Base-by-base conservation (phyloP, 163 green algal genomes). In the Chloromonas sp. region DNA sequence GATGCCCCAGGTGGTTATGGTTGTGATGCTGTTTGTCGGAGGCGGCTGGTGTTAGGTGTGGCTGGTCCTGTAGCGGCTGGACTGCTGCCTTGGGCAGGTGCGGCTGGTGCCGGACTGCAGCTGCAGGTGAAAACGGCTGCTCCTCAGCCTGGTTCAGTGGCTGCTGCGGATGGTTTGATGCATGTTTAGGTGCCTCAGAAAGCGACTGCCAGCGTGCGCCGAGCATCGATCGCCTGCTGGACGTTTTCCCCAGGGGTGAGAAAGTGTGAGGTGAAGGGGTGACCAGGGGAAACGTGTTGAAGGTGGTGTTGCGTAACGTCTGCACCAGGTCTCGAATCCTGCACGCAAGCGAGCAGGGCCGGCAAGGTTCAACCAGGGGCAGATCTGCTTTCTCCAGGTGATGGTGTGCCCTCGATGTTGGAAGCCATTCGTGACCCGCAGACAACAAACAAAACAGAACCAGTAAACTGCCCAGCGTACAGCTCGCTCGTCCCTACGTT, bases 311-410 rank as follows among this genome's bases (percentile, higher is more conserved):
- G 5, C 36, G 61, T 15, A 87, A 80, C 60, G 85, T 62, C 13
- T 60, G 61, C 60, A 87, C 84, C 79, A 84, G 60, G 66, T 87
- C 79, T 66, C 84, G 70, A 59, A 87, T 82, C 79, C 84, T 84
- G 60, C 61, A 79, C 2, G 71, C 14, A 66, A 1, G 61, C 14
- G 61, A 57, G n/a, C 3, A 57, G 81, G 3, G 62, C 58, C 36
- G 58, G 78, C 57, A 3, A 2, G 58, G n/a, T 61, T 14, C 3
- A 58, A 2, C 57, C 78, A 66, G 62, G 3, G 15, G 81, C 14
- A 14, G 61, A 58, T 3, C 2, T 62, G 13, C 13, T 74, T 15
- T 14, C 2, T 70, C 36, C 14, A 5, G 66, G 79, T 80, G 5
- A 5, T 57, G 14, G 74, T 13, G 74, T 80, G 74, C 5, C 13